phyloP scores from a whole-genome alignment of 164 flowering plant species.

The Tetracentron sinense region DNA sequence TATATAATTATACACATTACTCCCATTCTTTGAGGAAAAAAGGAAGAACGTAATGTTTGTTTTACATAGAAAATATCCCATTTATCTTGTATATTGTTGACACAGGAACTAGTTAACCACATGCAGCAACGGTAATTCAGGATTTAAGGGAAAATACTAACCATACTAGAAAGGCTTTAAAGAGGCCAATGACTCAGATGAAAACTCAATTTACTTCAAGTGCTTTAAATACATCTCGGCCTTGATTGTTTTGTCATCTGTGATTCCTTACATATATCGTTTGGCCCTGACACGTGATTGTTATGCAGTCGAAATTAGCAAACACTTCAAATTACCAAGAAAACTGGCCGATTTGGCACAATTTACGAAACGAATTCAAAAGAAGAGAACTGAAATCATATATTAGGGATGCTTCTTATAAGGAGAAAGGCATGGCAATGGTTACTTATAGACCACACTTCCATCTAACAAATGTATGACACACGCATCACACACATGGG shows the following conservation, averaged over 20 bases:
- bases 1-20: no score
- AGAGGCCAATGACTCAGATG: constrained; percentile 67
- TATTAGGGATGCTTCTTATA: no score
- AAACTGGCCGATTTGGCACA: no score
- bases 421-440: no score
- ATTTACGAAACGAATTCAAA: neutral
- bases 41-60: no score
- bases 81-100: neutral
- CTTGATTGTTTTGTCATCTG: constrained; percentile 79
- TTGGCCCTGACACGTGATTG: constrained; percentile 58
- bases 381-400: no score
- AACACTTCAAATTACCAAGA: neutral
- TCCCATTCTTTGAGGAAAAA: no score
- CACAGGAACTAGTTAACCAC: neutral
- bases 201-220: constrained; percentile 87
- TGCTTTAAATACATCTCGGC: constrained; percentile 93
- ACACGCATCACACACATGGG: no score
- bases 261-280: constrained; percentile 86
- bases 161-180: constrained; percentile 74
- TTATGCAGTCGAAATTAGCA: neutral
- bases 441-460: no score
- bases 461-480: no score
- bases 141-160: constrained; percentile 18
- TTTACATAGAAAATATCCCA: no score
- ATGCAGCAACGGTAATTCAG: neutral